Conservation (phyloP, 2,329 filamentous ascomycete genomes). For the Akanthomyces dipterigenus region DNA sequence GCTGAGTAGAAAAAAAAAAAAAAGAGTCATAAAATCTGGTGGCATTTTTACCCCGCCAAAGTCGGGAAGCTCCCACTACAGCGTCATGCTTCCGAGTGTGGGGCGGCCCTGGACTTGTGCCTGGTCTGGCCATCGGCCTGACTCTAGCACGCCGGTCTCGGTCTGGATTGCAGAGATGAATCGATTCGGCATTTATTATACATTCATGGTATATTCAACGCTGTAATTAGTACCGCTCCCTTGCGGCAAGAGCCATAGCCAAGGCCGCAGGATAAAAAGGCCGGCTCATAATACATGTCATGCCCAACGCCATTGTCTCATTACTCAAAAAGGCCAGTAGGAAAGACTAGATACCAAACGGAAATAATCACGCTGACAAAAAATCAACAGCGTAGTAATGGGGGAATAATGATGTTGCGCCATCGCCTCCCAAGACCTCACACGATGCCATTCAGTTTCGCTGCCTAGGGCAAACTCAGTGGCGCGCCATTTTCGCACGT, state of each 20-base stretch:
- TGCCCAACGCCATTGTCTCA: conserved; percentile 8
- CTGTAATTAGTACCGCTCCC: conserved; percentile 6
- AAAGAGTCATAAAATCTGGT: conserved; percentile 9
- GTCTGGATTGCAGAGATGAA: neutral
- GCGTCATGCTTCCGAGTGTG: neutral
- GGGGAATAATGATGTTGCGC: neutral
- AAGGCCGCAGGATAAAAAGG: conserved; percentile 1
- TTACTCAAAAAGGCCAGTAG: neutral
- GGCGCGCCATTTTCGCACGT: conserved; percentile 52
- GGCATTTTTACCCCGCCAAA: conserved; percentile 10
- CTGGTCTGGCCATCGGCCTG: neutral
- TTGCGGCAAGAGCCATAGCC: conserved; percentile 1
- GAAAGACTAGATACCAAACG: neutral
- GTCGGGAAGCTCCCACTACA: too few relatives aligned
- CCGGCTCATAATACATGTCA: neutral
- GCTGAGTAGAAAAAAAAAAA: neutral
- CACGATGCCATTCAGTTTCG: neutral
- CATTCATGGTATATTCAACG: neutral
- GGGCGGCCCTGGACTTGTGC: neutral
- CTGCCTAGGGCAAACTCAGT: neutral
- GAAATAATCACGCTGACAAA: neutral
- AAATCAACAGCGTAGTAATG: neutral
- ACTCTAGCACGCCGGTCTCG: neutral
- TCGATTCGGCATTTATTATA: neutral
- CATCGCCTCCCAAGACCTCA: neutral